Evolutionary conservation across 306 rosid species (phyloP), one percentile per base, ranked within the genome.

Genomic region (Chamaecrista fasciculata): DNA sequence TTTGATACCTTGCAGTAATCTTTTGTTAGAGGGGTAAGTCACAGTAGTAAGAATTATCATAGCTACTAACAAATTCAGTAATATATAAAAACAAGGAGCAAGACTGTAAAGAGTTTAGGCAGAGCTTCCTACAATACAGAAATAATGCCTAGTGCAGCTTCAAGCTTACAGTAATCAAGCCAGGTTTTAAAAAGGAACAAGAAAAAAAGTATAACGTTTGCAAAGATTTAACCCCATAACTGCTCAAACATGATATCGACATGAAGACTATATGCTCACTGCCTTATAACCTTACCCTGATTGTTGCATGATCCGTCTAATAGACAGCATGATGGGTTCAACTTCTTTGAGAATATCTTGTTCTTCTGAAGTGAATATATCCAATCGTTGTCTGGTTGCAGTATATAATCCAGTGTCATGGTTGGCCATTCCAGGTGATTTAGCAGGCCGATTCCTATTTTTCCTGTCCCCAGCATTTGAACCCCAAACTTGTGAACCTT

Each of bases 251-350:
- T 33, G 0, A 33, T 15, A 9, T 52, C 34, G 37, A 20, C 50
- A 48, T 25, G 9, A 33, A 34, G 15, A 4, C 36, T 39, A 33
- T 0, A 15, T 48, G 37, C n/a, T 43, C 26, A 55, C 19, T 28
- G 59, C 31, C 60, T 9, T 23, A 69, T 62, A 64, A 67, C 75
- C 83, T 53, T 90, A 94, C 98, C 98, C 98, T 67, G 87, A 42
- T 49, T 78, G 90, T 70, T 90, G 96, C 91, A 94, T 88, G 36
- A 91, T 88, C 70, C 86, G 79, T 55, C 92, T 85, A 48, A 91
- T 83, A 20, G 86, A 77, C 64, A 74, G 90, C 86, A 91, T 80
- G 47, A 84, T 55, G 2, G 94, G 84, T 29, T 91, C 96, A 24
- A 90, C 56, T 40, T 77, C 85, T 39, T 82, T 66, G 66, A 84